Conservation (phyloP, 345 rosid species). For the Theobroma cacao region DNA sequence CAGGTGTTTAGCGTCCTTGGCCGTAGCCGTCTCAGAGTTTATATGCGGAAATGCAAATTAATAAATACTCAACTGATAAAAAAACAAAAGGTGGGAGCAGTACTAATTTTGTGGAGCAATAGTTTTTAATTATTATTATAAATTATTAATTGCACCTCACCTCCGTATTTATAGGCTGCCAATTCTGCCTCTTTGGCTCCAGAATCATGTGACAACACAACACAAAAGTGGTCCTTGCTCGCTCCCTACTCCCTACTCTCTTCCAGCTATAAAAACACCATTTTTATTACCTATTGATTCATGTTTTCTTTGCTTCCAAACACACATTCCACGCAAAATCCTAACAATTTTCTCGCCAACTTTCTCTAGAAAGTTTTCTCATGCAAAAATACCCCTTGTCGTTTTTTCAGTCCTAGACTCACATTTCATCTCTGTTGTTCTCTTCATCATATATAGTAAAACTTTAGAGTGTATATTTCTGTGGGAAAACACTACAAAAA, state of each 20-base stretch:
- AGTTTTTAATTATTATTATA: no score
- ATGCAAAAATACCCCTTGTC: background rate
- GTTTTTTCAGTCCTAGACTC: background rate
- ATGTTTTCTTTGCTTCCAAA: conserved; percentile 14
- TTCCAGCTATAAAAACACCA: background rate
- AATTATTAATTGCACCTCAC: no score
- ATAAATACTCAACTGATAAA: no score
- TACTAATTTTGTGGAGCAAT: no score
- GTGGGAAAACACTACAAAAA: no score
- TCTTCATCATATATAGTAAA: background rate
- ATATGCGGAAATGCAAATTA: no score
- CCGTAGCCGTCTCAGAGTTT: no score
- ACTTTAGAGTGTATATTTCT: background rate
- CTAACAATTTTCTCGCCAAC: conserved; percentile 8
- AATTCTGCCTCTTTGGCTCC: background rate
- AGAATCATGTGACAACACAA: conserved; percentile 1
- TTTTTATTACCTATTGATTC: background rate
- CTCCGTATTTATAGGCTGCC: background rate
- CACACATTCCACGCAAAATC: background rate
- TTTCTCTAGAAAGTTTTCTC: background rate
- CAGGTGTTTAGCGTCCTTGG: no score
- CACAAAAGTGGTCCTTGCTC: background rate
- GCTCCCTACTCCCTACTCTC: background rate
- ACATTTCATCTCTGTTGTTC: background rate
- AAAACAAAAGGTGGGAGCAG: no score